Evolutionary conservation across 371 early-diverging fungal species (phyloP), one percentile per base, ranked within the genome.

Genomic region (Mortierella sp.): DNA sequence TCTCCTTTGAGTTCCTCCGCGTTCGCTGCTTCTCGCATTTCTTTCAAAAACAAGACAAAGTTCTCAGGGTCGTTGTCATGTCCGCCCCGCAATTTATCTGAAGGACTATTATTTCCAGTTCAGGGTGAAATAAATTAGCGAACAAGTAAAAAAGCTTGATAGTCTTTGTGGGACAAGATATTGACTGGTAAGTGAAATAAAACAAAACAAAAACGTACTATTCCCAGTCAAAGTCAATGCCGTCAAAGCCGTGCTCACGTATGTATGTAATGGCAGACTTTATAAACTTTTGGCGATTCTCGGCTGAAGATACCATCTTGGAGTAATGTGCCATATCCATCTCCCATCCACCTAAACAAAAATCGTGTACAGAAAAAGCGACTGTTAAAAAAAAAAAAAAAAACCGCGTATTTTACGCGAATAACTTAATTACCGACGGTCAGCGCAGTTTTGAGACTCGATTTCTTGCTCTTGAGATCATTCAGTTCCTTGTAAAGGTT

Each of bases 271-370:
- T 56, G 41, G 61, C 61, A 3, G 76, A 76, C 42, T 60, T 60
- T 50, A 76, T 69, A 32, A 76, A 76, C 58, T 76, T 76, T 56
- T 69, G 61, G 32, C 76, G 76, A 23, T 69, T 64, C 14, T 60
- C 65, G 6, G 32, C 43, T 14, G 76, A 60, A n/a, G 76, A 76
- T 14, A 70, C 76, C 76, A 76, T 69, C 28, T 60, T 69, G 17
- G 76, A 76, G 49, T 69, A 76, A 28, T 64, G 53, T 32, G 70
- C 76, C 76, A 76, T 76, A 31, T 65, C 76, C 76, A 76, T 76
- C 17, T 69, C 70, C 76, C 76, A 70, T 30, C 76, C 76, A 50
- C 76, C 76, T 44, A 58, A 14, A 17, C 15, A 32, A 39, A 32
- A 12, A 3, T 15, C 21, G 32, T 17, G 6, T 14, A n/a, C 17